phyloP scores from a whole-genome alignment of 2,329 filamentous ascomycete species.

The Venturia aucupariae region DNA sequence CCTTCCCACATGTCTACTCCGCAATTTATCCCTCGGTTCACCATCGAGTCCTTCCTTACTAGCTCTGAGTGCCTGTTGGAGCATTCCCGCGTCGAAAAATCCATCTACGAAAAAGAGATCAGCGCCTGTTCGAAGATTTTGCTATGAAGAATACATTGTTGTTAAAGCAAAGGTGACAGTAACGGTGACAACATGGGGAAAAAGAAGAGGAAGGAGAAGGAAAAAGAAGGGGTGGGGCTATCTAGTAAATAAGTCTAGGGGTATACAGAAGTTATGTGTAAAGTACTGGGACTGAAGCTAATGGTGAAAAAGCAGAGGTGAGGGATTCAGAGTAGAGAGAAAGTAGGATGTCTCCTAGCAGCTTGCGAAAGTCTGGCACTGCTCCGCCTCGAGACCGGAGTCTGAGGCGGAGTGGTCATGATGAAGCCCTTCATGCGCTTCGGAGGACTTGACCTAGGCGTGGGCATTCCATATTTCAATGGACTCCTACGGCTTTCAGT shows the following conservation, averaged over 20 bases:
- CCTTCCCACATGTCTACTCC: conserved; percentile 62
- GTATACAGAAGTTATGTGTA: background rate
- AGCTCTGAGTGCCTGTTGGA: conserved; percentile 76
- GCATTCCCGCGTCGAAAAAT: conserved; percentile 95
- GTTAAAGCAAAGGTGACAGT: background rate
- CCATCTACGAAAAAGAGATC: conserved; percentile 55
- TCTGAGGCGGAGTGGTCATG: conserved; percentile 23
- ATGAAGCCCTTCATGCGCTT: conserved; percentile 12
- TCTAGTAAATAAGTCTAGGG: background rate
- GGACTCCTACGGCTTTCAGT: background rate
- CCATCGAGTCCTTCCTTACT: conserved; percentile 46
- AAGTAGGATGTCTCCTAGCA: background rate
- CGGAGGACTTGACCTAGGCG: conserved; percentile 8
- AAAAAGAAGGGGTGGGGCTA: background rate
- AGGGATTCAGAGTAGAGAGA: background rate
- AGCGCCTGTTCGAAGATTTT: conserved; percentile 15
- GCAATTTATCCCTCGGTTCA: conserved; percentile 44
- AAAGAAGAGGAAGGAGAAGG: background rate
- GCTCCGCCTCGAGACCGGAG: background rate
- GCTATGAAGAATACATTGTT: background rate
- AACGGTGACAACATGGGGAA: background rate
- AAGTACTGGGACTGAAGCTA: background rate
- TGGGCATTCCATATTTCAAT: background rate
- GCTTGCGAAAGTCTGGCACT: background rate
- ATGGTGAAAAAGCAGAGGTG: background rate